Base-by-base conservation (phyloP, 768 basidiomycete genomes). In the Daedaleopsis nitida region DNA sequence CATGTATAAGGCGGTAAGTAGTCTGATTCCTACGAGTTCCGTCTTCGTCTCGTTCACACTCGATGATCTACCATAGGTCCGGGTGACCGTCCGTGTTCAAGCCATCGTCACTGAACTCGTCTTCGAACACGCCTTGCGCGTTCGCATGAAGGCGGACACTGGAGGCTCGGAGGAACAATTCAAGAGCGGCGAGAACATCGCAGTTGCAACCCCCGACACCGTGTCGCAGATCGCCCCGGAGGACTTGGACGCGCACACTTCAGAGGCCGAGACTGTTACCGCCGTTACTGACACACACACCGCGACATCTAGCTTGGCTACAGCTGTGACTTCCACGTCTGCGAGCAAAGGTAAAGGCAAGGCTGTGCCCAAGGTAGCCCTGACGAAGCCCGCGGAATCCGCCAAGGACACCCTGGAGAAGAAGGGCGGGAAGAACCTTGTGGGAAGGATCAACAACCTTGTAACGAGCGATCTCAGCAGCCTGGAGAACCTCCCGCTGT, bases 401-500 rank as follows among this genome's bases (percentile, higher is more conserved):
- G 27, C 27, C 27, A 63, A 65, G 44, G 52, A 58, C 1, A 58
- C 60, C 19, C 37, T 42, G 16, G 7, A 47, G 4, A 48, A 32
- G 16, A 75, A 74, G 27, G 27, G 27, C 27, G 27, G 27, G 27
- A 44, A 74, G 10, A 87, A 88, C 67, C 73, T 91, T 21, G 82
- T 86, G 42, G 91, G 92, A 7, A 89, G 84, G 68, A 88, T 93
- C 71, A 92, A 88, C 70, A 92, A 91, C 57, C 73, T 92, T 12
- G 83, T 91, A 43, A 85, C 89, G 4, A 84, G 86, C 1, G 91
- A 92, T 73, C 65, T 84, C 14, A 66, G 60, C 51, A 70, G 67
- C 42, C 50, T 75, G 17, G 50, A 64, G 21, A 50, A 34, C 4
- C 11, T 48, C 8, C 68, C n/a, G 65, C 67, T 1, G 74, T 67